Conservation (phyloP, 139 green algal genomes). For the Micractinium conductrix region DNA sequence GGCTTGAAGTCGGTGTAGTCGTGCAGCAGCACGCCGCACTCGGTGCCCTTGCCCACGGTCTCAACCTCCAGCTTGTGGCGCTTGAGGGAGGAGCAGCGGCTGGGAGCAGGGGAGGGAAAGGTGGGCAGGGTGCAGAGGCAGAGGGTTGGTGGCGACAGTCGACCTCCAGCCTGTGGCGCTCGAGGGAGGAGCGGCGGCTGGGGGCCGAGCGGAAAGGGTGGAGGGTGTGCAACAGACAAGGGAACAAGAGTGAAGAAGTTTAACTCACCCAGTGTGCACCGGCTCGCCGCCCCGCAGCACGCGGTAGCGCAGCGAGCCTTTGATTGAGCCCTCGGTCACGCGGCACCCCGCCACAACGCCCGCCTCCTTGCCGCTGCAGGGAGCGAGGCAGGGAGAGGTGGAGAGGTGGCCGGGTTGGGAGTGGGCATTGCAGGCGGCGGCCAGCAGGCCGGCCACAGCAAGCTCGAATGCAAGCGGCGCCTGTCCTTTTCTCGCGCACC, state of each 20-base stretch:
- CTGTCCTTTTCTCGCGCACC: too few relatives aligned
- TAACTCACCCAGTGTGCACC: slow-evolving; percentile 70
- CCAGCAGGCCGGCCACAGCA: too few relatives aligned
- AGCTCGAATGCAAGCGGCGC: too few relatives aligned
- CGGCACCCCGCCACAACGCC: slow-evolving; percentile 63
- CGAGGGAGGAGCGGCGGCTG: slow-evolving; percentile 59
- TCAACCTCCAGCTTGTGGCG: slow-evolving; percentile 81
- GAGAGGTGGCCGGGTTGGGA: background rate
- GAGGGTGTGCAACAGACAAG: too few relatives aligned
- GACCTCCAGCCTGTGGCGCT: slow-evolving; percentile 79
- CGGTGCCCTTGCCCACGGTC: slow-evolving; percentile 71
- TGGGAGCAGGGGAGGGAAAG: too few relatives aligned
- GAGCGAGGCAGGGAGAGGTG: background rate
- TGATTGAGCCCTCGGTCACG: slow-evolving; percentile 57
- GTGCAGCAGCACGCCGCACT: slow-evolving; percentile 85
- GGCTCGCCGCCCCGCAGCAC: slow-evolving; percentile 68
- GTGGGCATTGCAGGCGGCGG: background rate
- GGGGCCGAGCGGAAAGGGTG: too few relatives aligned
- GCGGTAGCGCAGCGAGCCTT: slow-evolving; percentile 48
- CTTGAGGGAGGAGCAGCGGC: slow-evolving; percentile 62
- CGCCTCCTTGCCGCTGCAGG: slow-evolving; percentile 37
- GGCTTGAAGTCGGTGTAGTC: slow-evolving; percentile 63
- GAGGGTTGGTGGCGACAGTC: too few relatives aligned
- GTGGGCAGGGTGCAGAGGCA: too few relatives aligned
- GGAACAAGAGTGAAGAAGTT: background rate